Conservation (phyloP, 1,284 basidiomycete species). For the Cutaneotrichosporon spelunceum region DNA sequence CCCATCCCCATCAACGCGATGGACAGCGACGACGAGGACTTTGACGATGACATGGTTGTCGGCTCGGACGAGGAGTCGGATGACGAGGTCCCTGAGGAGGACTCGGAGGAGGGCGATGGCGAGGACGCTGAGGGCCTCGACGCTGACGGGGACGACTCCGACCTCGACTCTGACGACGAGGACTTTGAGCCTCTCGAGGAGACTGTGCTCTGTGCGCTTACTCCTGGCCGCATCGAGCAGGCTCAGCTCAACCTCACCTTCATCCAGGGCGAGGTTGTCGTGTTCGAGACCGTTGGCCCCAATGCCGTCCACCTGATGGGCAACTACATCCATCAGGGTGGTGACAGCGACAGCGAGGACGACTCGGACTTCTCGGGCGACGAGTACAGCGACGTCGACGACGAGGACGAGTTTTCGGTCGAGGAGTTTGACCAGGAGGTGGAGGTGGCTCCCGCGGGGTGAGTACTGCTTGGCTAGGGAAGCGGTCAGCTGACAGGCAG, state of each 20-base stretch:
- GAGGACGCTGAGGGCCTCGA: too few species aligned
- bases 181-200: slow-evolving; percentile 47
- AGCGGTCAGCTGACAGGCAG: slow-evolving; percentile 21
- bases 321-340: slow-evolving; percentile 69
- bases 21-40: slow-evolving; percentile 42
- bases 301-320: slow-evolving; percentile 83
- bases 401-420: slow-evolving; percentile 55
- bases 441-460: slow-evolving; percentile 31
- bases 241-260: slow-evolving; percentile 70
- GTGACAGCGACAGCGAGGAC: slow-evolving; percentile 47
- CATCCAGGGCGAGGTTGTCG: slow-evolving; percentile 65
- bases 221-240: slow-evolving; percentile 67
- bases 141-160: slow-evolving; percentile 47
- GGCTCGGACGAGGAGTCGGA: slow-evolving; percentile 37
- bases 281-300: slow-evolving; percentile 68
- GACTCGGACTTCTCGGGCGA: slow-evolving; percentile 53
- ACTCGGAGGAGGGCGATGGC: slow-evolving; percentile 45
- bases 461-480: slow-evolving; percentile 16
- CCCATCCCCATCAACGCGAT: slow-evolving; percentile 39
- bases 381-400: slow-evolving; percentile 49
- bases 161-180: slow-evolving; percentile 49
- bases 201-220: slow-evolving; percentile 55
- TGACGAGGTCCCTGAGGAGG: slow-evolving; percentile 47
- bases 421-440: slow-evolving; percentile 56
- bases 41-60: slow-evolving; percentile 44